Evolutionary conservation across 2,329 filamentous ascomycete species (phyloP).

Genomic region (Bimuria novae-zelandiae): DNA sequence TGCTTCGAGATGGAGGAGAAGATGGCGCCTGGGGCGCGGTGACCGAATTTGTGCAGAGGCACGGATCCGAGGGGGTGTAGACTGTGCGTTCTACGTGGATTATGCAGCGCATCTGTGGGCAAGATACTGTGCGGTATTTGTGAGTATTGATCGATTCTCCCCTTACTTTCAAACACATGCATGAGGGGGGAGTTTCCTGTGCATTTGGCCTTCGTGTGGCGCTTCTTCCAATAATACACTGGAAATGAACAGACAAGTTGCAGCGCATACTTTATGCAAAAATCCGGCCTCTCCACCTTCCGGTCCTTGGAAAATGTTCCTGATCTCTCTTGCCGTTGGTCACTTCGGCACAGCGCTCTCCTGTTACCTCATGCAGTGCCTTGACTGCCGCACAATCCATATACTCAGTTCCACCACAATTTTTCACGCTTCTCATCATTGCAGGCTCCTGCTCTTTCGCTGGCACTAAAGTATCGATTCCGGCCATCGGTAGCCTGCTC

Average conservation of each 20-base stretch:
- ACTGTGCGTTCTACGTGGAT: constrained; percentile 59
- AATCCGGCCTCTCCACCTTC: constrained; percentile 48
- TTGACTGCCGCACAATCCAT: constrained; percentile 77
- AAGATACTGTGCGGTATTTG: constrained; percentile 51
- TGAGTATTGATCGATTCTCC: constrained; percentile 16
- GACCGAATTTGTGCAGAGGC: constrained; percentile 81
- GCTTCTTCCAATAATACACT: too few species aligned
- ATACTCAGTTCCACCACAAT: constrained; percentile 65
- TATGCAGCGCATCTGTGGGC: constrained; percentile 51
- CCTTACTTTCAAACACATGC: neutral
- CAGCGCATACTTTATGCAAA: constrained; percentile 53
- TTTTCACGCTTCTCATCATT: constrained; percentile 70
- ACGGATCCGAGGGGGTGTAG: constrained; percentile 77
- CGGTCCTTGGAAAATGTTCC: constrained; percentile 52
- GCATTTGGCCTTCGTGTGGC: neutral
- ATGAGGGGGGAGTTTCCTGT: neutral
- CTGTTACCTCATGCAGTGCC: constrained; percentile 79
- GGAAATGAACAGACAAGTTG: constrained; percentile 11
- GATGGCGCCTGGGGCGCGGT: constrained; percentile 68
- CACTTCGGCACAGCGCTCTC: constrained; percentile 78
- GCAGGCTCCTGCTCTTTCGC: constrained; percentile 77
- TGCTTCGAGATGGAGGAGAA: constrained; percentile 77
- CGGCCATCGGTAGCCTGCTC: constrained; percentile 39
- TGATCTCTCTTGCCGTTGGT: constrained; percentile 64
- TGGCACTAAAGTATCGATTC: constrained; percentile 52